Base-by-base conservation (phyloP, 208 protist species). In the Leishmania tropica region DNA sequence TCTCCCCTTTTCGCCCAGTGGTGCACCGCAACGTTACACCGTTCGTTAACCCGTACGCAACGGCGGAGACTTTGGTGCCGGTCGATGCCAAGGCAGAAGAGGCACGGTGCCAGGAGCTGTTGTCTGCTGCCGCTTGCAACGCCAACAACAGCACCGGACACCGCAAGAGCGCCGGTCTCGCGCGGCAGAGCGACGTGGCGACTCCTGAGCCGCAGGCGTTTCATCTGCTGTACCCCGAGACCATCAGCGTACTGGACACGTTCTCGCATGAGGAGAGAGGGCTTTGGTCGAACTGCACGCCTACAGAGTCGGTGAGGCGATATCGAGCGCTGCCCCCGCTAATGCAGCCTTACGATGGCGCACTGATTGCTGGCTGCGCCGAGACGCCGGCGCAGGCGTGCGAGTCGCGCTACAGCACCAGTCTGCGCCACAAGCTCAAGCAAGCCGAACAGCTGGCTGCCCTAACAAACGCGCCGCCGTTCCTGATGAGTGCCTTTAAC, bases 401-500 rank as follows among this genome's bases (percentile, higher is more conserved):
- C 76, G 90, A 81, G 68, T 93, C 87, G 37, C 87, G 89, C 45
- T 97, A 97, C 88, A 97, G 92, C 89, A 97, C 94, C 35, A 87
- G 84, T 8, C 89, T 93, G 60, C 93, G 94, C 1, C 89, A 96
- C 83, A 91, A 92, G 77, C 85, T 97, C 62, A 79, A 89, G 76
- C 90, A 92, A 47, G 92, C 92, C 37, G 90, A 94, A 81, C 86
- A 88, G 54, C 88, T 97, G 13, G 81, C 86, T 68, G 86, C 89
- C n/a, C 85, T 97, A 13, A 64, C 81, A 24, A 76, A 90, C 40
- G 84, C 89, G 4, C 94, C 94, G 76, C 93, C 93, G n/a, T 97
- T 96, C 86, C 83, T 97, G 54, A 98, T 98, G 96, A 88, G 89
- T 71, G 92, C 94, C 37, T 97, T 97, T 87, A 96, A 98, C 86